phyloP scores from a whole-genome alignment of 2,329 filamentous ascomycete species.

The Pyrenophora seminiperda region DNA sequence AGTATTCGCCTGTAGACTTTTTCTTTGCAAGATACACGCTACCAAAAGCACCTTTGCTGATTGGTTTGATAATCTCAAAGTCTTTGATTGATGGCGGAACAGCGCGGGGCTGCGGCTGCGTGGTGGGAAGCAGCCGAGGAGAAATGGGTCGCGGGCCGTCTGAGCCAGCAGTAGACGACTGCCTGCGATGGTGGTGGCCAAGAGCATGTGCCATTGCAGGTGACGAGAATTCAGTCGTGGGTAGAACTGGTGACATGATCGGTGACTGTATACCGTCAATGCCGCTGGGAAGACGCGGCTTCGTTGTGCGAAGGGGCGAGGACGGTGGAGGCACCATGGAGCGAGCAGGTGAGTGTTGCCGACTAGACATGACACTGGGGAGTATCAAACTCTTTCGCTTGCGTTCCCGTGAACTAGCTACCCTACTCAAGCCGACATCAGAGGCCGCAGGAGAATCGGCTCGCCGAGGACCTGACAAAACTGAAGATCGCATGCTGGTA shows the following conservation, averaged over 20 bases:
- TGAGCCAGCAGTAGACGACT: conserved; percentile 88
- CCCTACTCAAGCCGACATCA: conserved; percentile 77
- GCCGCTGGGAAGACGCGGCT: conserved; percentile 70
- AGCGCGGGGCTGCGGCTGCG: conserved; percentile 82
- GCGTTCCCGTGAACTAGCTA: conserved; percentile 78
- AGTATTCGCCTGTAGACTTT: conserved; percentile 97
- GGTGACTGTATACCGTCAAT: conserved; percentile 77
- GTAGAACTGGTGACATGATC: conserved; percentile 85
- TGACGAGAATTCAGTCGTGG: conserved; percentile 79
- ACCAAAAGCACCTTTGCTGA: conserved; percentile 97
- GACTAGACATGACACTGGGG: conserved; percentile 75
- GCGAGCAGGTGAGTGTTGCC: conserved; percentile 88
- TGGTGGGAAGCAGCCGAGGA: conserved; percentile 76
- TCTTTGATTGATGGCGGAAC: conserved; percentile 97
- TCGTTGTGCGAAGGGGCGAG: conserved; percentile 83
- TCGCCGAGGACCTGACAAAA: conserved; percentile 70
- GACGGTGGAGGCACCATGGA: conserved; percentile 70
- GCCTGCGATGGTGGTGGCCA: conserved; percentile 74
- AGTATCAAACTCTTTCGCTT: conserved; percentile 87
- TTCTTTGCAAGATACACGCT: conserved; percentile 98
- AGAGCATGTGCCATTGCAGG: conserved; percentile 64
- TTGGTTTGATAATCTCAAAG: conserved; percentile 99
- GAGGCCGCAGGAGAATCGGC: conserved; percentile 85
- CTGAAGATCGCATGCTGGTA: conserved; percentile 82
- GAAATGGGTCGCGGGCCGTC: conserved; percentile 72